Evolutionary conservation across 768 basidiomycete species (phyloP), one percentile per base, ranked within the genome.

Genomic region (Suillus spraguei): DNA sequence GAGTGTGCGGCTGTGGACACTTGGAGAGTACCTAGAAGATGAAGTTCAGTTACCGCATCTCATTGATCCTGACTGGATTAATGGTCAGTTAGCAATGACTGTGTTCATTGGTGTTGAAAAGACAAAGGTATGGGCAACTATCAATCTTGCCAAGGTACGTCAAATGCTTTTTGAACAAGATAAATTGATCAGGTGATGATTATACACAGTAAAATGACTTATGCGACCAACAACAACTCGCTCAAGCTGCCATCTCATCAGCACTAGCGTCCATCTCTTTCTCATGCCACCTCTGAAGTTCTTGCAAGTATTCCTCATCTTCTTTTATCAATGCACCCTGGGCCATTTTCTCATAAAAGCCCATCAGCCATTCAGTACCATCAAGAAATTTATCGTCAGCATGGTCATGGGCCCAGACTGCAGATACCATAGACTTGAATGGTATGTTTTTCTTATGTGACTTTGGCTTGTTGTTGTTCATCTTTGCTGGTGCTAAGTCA

Each of bases 81-180:
- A 61, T 11, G n/a, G 38, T 36, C 50, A 55, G 20, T 36, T 61
- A 35, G 52, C 32, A 4, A 17, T 55, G 17, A 61, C 60, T n/a
- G 60, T 61, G 13, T 24, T 36, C 20, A 4, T 61, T 17, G 36
- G 50, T 28, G n/a, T 20, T 3, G 35, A 52, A 20, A 47, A 39
- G 35, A 33, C 17, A 13, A 61, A 61, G 39, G 60, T 53, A 52
- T 61, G 60, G 60, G 60, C 50, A 10, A 61, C 60, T 11, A 61
- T 54, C 13, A 17, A 39, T 54, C 38, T 61, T 13, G 60, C 60
- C 20, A 61, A 61, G 62, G 53, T 63, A 49, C 9, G 49, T 36
- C n/a, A 39, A 39, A 39, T 4, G 5, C 39, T 46, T 46, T 11
- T 22, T n/a, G 9, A 22, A 46, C 44, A 46, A 46, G 44, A 46